Base-by-base conservation (phyloP, 2,329 filamentous ascomycete species). In the Zalaria sp. region DNA sequence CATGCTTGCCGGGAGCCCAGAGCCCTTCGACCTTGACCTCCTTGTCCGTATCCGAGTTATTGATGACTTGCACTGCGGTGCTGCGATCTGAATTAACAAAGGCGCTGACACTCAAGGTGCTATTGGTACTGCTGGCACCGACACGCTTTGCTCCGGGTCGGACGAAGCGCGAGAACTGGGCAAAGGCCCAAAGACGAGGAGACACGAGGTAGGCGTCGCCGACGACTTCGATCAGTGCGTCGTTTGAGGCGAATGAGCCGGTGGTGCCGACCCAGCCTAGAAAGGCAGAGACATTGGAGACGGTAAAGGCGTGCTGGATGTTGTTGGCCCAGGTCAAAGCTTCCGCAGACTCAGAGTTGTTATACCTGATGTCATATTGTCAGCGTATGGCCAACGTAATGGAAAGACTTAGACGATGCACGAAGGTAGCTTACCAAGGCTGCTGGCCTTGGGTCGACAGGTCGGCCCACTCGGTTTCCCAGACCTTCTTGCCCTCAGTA, bases 311-410 rank as follows among this genome's bases (percentile, higher is more conserved):
- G 28, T 61, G 61, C 53, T 69, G 67, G 36, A 76, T 66, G 47
- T 69, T 68, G 48, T 69, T 68, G 1, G 72, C 72, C 72, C 71
- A 75, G 2, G 69, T 72, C 48, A 71, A 58, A 5, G 72, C 73
- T 46, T 76, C 72, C 32, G 65, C 65, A 0, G 59, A 53, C 6
- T 62, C 66, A 36, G 71, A 69, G 45, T 51, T 59, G 1, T 49
- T 45, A 51, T 70, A 72, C 67, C 69, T 32, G 29, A 32, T 7
- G 18, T 18, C 18, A 18, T 18, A 18, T 18, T 18, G 18, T 18
- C 18, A 18, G 18, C 18, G 18, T 18, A 18, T 18, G 18, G 18
- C 18, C 18, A 18, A 18, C 18, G 18, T 18, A 18, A 2, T 18
- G 18, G 18, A 2, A 18, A 18, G 18, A 18, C 18, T 18, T 18